Evolutionary conservation across 2,329 filamentous ascomycete genomes (phyloP), one percentile per base, ranked within the genome.

Genomic region (Aspergillus thermomutatus): DNA sequence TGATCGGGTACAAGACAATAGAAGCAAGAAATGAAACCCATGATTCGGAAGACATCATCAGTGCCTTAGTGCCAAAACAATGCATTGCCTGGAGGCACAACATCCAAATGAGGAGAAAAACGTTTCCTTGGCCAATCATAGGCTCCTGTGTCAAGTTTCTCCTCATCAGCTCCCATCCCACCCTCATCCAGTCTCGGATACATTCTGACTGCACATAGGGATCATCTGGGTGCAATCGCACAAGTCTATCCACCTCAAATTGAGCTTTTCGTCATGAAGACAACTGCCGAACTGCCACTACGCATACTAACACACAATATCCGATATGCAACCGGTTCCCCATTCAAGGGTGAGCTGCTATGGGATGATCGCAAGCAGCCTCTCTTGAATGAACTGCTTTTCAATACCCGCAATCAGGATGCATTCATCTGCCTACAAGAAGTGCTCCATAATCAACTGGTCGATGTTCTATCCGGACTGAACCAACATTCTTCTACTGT

Each of bases 301-400:
- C 80, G 82, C 45, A 69, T 84, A 51, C 63, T 84, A 34, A 82
- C 81, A 34, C 80, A 84, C 69, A 85, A 84, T 62, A 83, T 85
- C 52, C 80, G 82, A 52, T 83, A 83, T 72, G 82, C 80, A 8
- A 82, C 80, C 14, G 67, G 72, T 1, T 68, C 67, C 0, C 81
- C 79, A 0, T 81, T 80, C 64, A 69, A 71, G 58, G 79, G 80
- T 45, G 82, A 85, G 64, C 70, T 74, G 40, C 77, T 74, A 11
- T 85, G 82, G 82, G 59, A 68, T 2, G 71, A 78, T 19, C 78
- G 82, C 28, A 71, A 68, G 53, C 75, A 76, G 17, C 67, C 72
- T 3, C 67, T 84, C 3, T 57, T 82, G 45, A 79, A 77, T 54
- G 76, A 82, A 61, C 69, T 83, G 11, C 67, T 69, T 27, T 81